These are phyloP conservation scores for Colletotrichum neosansevieriae DNA, from an alignment of 2,329 filamentous ascomycete species.

Conservation along the genomic window DNA sequence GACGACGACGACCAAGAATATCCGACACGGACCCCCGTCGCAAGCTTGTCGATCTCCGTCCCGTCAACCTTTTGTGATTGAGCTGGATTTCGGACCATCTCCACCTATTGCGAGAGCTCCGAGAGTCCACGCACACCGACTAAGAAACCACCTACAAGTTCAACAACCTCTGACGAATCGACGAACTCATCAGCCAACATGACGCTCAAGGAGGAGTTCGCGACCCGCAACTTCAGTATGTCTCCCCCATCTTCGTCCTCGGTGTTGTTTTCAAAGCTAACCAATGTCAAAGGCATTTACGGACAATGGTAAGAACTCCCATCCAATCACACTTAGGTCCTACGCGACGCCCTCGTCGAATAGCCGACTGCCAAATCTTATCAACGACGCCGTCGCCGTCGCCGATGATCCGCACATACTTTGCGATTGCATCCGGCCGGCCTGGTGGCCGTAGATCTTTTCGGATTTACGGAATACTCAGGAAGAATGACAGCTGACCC, in stretches of 20 bases:
- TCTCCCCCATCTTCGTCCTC: constrained; percentile 43
- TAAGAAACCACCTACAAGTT: constrained; percentile 23
- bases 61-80: constrained; percentile 29
- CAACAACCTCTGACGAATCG: constrained; percentile 1
- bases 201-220: constrained; percentile 79
- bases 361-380: too few relatives aligned
- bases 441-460: background rate
- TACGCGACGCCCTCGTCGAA: background rate
- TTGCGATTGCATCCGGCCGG: background rate
- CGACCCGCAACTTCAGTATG: constrained; percentile 81
- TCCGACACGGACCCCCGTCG: constrained; percentile 16
- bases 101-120: constrained; percentile 29
- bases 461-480: background rate
- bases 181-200: constrained; percentile 60
- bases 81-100: constrained; percentile 41
- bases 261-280: constrained; percentile 47
- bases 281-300: constrained; percentile 70
- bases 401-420: background rate
- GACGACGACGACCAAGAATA: too few relatives aligned
- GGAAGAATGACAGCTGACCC: constrained; percentile 40
- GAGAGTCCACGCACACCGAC: constrained; percentile 40
- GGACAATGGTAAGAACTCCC: constrained; percentile 75
- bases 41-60: constrained; percentile 25
- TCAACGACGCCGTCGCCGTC: background rate
- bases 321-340: background rate